Conservation (phyloP, 2,329 filamentous ascomycete genomes). For the Penicillium sp. region DNA sequence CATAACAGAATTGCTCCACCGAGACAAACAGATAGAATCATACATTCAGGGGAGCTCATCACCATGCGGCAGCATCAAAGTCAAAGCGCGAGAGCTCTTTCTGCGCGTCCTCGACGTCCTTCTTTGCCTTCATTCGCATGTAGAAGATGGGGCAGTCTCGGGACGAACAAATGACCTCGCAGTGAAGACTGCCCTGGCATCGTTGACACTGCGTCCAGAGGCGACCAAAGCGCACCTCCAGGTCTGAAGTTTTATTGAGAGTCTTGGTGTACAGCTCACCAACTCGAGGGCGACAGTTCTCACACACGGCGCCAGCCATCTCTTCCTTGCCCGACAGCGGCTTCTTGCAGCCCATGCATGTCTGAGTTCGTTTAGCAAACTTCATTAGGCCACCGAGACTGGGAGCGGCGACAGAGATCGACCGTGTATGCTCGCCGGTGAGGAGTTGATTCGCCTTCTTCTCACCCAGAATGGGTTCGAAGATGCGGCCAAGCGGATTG, state of each 20-base stretch:
- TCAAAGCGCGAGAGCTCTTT: conserved; percentile 92
- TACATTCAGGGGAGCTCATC: conserved; percentile 23
- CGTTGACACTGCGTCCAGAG: conserved; percentile 98
- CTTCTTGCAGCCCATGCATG: conserved; percentile 99
- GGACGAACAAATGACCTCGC: conserved; percentile 95
- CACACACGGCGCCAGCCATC: conserved; percentile 82
- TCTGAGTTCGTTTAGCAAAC: conserved; percentile 96
- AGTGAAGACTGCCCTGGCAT: conserved; percentile 97
- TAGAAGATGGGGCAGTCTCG: conserved; percentile 99
- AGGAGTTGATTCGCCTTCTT: conserved; percentile 85
- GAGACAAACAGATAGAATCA: background rate
- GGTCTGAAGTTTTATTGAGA: conserved; percentile 82
- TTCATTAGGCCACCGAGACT: conserved; percentile 95
- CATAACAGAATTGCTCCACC: background rate
- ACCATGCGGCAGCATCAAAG: conserved; percentile 75
- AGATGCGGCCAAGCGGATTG: conserved; percentile 92
- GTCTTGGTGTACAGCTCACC: conserved; percentile 95
- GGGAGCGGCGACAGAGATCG: conserved; percentile 89
- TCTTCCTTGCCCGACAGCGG: conserved; percentile 81
- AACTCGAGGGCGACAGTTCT: conserved; percentile 79
- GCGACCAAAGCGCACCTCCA: conserved; percentile 89
- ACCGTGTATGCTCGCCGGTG: conserved; percentile 91
- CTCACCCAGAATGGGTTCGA: conserved; percentile 95
- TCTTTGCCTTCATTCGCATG: conserved; percentile 99
- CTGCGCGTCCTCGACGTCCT: conserved; percentile 93